phyloP scores from a whole-genome alignment of 2,329 filamentous ascomycete species.

The Phialophora macrospora region DNA sequence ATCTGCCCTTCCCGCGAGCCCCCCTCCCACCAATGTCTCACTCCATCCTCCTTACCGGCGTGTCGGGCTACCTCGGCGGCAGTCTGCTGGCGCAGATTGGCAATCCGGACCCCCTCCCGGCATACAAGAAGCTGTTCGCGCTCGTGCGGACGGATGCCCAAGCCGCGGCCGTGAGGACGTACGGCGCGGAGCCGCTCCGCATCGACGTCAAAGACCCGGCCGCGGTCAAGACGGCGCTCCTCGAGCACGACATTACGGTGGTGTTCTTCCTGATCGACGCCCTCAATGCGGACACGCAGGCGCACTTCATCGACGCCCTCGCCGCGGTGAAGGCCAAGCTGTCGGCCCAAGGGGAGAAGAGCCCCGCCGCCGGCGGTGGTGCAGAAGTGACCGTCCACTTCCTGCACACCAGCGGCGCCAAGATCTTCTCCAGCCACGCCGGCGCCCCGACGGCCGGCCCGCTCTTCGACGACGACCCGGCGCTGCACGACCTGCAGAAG shows the following conservation, averaged over 20 bases:
- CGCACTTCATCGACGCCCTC: conserved; percentile 47
- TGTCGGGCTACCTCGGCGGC: conserved; percentile 60
- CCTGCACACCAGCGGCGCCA: conserved; percentile 55
- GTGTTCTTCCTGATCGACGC: conserved; percentile 58
- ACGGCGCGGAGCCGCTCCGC: conserved; percentile 51
- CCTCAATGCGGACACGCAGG: conserved; percentile 8
- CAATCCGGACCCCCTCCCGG: conserved; percentile 45
- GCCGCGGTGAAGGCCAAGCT: background rate
- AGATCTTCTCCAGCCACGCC: conserved; percentile 57
- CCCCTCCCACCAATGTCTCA: conserved; percentile 33
- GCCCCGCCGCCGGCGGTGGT: too few relatives aligned
- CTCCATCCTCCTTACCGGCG: conserved; percentile 51
- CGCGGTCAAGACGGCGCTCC: conserved; percentile 46
- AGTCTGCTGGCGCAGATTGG: conserved; percentile 50
- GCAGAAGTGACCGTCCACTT: background rate
- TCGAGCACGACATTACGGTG: conserved; percentile 54
- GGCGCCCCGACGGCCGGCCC: conserved; percentile 51
- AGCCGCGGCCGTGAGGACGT: conserved; percentile 49
- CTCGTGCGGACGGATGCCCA: conserved; percentile 55
- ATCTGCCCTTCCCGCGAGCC: background rate
- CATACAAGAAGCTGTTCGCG: conserved; percentile 54
- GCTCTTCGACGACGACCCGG: conserved; percentile 52
- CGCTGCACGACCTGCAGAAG: conserved; percentile 54
- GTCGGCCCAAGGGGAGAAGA: too few relatives aligned
- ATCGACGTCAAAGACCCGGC: conserved; percentile 49